Percentiles rank a stretch among this genome's conserved stretches.
Evolutionary conservation across 345 rosid species (phyloP).

Genomic region (Linum lewisii): DNA sequence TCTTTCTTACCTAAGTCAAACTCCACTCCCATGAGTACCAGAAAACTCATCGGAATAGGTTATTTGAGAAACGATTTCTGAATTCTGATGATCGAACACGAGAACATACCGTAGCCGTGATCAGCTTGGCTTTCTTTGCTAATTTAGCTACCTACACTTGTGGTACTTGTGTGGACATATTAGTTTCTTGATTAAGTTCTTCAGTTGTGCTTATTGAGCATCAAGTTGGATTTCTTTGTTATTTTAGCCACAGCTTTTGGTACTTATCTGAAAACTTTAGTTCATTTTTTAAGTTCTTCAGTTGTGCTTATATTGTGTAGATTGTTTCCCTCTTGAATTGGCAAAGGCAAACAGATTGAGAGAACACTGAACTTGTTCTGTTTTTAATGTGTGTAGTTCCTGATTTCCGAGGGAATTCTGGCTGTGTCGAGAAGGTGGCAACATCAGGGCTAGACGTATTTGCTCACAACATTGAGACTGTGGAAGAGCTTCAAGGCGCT

Average conservation of each 20-base stretch:
- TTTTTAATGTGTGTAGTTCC: conserved; percentile 49
- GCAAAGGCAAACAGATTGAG: too few relatives aligned
- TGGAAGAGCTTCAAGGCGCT: conserved; percentile 80
- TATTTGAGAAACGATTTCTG: too few relatives aligned
- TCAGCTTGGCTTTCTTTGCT: too few relatives aligned
- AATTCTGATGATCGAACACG: too few relatives aligned
- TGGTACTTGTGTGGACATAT: too few relatives aligned
- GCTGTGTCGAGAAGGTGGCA: conserved; percentile 78
- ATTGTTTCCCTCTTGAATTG: too few relatives aligned
- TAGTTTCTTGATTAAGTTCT: too few relatives aligned
- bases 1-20: too few relatives aligned
- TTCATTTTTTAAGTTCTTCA: neutral
- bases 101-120: too few relatives aligned
- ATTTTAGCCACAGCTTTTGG: neutral
- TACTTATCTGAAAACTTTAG: neutral
- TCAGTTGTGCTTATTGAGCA: conserved; percentile 2
- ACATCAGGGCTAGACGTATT: conserved; percentile 82
- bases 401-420: conserved; percentile 78
- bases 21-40: too few relatives aligned
- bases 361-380: neutral
- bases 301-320: neutral
- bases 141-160: too few relatives aligned
- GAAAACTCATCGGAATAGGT: too few relatives aligned
- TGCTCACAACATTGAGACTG: conserved; percentile 98
- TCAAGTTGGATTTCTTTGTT: neutral